A percentile compares a stretch with the other conserved stretches of the same genome.
phyloP scores from a whole-genome alignment of 2,329 filamentous ascomycete genomes.

The Escovopsis weberi region DNA sequence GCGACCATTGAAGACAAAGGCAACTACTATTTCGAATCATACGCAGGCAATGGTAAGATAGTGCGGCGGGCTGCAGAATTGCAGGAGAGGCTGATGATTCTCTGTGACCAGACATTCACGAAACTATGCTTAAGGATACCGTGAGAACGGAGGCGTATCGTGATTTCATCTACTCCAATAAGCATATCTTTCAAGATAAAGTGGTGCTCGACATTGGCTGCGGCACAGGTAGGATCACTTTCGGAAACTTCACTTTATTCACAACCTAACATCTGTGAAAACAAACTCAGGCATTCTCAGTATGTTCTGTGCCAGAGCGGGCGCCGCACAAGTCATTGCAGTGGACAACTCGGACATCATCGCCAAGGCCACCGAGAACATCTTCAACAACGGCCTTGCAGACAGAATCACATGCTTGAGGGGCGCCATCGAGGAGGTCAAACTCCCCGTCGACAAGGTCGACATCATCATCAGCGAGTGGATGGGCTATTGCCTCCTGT shows the following conservation, averaged over 20 bases:
- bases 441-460: constrained; percentile 61
- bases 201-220: constrained; percentile 85
- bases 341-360: constrained; percentile 91
- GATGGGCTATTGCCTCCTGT: constrained; percentile 93
- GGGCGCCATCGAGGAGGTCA: constrained; percentile 80
- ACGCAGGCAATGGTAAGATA: constrained; percentile 41
- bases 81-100: neutral
- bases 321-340: constrained; percentile 72
- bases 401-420: constrained; percentile 64
- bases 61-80: neutral
- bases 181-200: constrained; percentile 73
- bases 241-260: neutral
- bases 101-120: constrained; percentile 58
- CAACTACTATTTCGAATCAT: constrained; percentile 46
- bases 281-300: constrained; percentile 55
- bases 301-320: constrained; percentile 88
- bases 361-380: constrained; percentile 69
- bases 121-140: constrained; percentile 86
- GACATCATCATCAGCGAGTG: constrained; percentile 95
- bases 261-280: neutral
- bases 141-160: constrained; percentile 84
- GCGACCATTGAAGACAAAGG: constrained; percentile 18
- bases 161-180: constrained; percentile 89
- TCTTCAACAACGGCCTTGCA: constrained; percentile 65
- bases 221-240: constrained; percentile 39